These are phyloP conservation scores for Ceratobasidium sp. DNA, from an alignment of 1,284 basidiomycete species.

Conservation along the genomic window DNA sequence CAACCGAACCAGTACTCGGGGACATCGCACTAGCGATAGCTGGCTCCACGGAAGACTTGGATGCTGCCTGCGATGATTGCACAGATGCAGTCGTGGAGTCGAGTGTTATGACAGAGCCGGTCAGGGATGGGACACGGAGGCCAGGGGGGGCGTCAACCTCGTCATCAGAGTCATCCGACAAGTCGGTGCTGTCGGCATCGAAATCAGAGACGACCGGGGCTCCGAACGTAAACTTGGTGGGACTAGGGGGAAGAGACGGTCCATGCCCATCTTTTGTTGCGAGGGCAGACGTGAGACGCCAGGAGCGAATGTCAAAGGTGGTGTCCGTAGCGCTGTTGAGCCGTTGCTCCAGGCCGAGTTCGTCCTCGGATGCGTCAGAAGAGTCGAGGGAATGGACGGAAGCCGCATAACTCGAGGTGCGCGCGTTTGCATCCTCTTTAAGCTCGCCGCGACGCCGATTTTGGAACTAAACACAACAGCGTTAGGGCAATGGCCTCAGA, in stretches of 20 bases:
- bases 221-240: conserved; percentile 24
- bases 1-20: not conserved
- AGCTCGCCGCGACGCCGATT: conserved; percentile 26
- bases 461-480: conserved; percentile 21
- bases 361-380: conserved; percentile 20
- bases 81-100: conserved; percentile 14
- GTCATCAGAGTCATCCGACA: conserved; percentile 27
- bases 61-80: not conserved
- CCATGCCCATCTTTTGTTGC: conserved; percentile 1
- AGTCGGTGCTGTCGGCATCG: conserved; percentile 19
- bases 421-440: not conserved
- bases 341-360: conserved; percentile 12
- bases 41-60: not conserved
- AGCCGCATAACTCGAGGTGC: conserved; percentile 1
- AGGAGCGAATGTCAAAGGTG: conserved; percentile 37
- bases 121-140: conserved; percentile 20
- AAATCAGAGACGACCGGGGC: not conserved
- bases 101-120: conserved; percentile 11
- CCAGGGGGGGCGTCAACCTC: conserved; percentile 11
- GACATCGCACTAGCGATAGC: not conserved
- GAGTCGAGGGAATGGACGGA: conserved; percentile 26
- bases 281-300: conserved; percentile 30
- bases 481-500: not conserved
- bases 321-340: conserved; percentile 19
- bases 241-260: conserved; percentile 17